Evolutionary conservation across 2,329 filamentous ascomycete species (phyloP), one percentile per base, ranked within the genome.

Genomic region (Colletotrichum endophyticum): DNA sequence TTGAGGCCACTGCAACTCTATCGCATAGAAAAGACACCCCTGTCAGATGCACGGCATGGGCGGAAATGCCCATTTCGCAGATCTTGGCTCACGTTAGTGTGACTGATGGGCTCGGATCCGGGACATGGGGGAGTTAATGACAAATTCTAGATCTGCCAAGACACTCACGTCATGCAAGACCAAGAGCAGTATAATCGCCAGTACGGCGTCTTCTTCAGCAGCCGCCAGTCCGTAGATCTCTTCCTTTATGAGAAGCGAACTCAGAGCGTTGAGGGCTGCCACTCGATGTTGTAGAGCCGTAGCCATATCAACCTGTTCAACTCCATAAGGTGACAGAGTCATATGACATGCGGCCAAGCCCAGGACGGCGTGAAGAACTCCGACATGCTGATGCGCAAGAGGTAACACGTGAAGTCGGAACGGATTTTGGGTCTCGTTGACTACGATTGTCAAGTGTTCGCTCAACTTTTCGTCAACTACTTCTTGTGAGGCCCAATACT

Each of bases 1-100:
- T 73, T 0, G 70, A 64, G 0, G 73, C 74, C 5, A 73, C 70
- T 4, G 80, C 79, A 25, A 83, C 72, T 36, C 79, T 78, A 2
- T 70, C 74, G 30, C 82, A 83, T 2, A 83, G 78, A 22, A 82
- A 83, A 1, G 81, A 78, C 3, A 82, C 78, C 3, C 81, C 82
- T 1, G 78, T 81, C 4, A 83, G 56, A 66, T 83, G 81, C 25
- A 79, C 79, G 6, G 81, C 82, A 62, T 82, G 79, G 0, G 77
- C 78, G 3, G 81, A 82, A 4, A 83, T 73, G 5, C 80, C 80
- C 12, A 80, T 78, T 39, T 82, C 79, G 19, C 78, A 83, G 0
- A 83, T 78, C 81, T 83, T 28, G 15, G n/a, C 12, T 11, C 6
- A n/a, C 27, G 11, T 68, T 27, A 62, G 34, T 49, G 8, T 28